Evolutionary conservation across 345 rosid species (phyloP).

Genomic region (Excoecaria agallocha): DNA sequence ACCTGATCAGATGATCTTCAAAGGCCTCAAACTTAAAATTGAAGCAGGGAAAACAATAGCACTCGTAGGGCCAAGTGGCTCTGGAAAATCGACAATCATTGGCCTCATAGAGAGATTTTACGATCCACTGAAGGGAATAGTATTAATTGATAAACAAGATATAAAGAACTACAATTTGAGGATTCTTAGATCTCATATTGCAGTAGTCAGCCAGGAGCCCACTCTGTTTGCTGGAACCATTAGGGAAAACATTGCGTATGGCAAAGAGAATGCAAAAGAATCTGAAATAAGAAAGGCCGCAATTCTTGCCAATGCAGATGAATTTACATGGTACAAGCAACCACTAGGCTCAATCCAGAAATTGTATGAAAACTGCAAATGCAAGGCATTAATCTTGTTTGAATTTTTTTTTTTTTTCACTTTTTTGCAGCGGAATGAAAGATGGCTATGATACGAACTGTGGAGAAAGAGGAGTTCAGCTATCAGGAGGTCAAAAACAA

Average conservation of each 20-base stretch:
- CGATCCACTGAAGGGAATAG: slow-evolving; percentile 50
- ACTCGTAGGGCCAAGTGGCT: slow-evolving; percentile 61
- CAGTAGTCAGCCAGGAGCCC: slow-evolving; percentile 70
- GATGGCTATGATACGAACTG: slow-evolving; percentile 61
- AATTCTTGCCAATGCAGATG: slow-evolving; percentile 57
- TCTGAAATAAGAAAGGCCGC: slow-evolving; percentile 59
- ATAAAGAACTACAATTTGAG: slow-evolving; percentile 48
- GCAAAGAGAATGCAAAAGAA: slow-evolving; percentile 44
- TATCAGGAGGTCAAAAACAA: slow-evolving; percentile 77
- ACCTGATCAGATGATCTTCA: slow-evolving; percentile 54
- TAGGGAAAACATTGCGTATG: slow-evolving; percentile 55
- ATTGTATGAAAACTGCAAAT: background rate
- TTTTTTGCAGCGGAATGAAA: slow-evolving; percentile 53
- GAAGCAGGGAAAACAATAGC: slow-evolving; percentile 57
- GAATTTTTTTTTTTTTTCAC: background rate
- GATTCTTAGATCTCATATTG: slow-evolving; percentile 48
- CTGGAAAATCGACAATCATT: slow-evolving; percentile 62
- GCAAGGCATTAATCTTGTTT: background rate
- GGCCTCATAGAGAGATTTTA: slow-evolving; percentile 64
- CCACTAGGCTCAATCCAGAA: background rate
- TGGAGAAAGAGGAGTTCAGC: slow-evolving; percentile 66
- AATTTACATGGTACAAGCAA: slow-evolving; percentile 51
- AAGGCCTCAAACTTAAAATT: slow-evolving; percentile 54
- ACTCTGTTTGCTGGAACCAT: slow-evolving; percentile 65
- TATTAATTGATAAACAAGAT: slow-evolving; percentile 48